phyloP scores from a whole-genome alignment of 2,329 filamentous ascomycete genomes.

The Diplodia sapinea region DNA sequence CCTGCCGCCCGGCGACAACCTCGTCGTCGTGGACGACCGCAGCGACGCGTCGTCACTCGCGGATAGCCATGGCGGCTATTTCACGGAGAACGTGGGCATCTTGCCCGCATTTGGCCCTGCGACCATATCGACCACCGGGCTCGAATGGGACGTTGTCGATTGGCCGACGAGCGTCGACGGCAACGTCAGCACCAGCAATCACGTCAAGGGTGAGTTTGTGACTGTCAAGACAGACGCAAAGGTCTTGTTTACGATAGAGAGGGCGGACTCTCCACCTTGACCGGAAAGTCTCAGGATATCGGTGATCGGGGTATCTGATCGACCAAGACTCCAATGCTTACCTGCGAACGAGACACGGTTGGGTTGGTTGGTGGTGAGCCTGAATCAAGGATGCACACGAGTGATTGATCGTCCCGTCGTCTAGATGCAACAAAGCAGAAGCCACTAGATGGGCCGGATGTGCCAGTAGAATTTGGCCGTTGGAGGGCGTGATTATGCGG shows the following conservation, averaged over 20 bases:
- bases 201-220: conserved; percentile 50
- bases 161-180: conserved; percentile 69
- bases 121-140: conserved; percentile 76
- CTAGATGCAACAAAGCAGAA: too few species aligned
- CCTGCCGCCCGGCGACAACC: conserved; percentile 71
- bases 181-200: conserved; percentile 58
- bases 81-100: conserved; percentile 83
- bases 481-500: too few species aligned
- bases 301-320: too few species aligned
- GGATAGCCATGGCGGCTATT: conserved; percentile 48
- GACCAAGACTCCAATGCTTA: too few species aligned
- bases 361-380: too few species aligned
- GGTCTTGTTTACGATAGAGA: conserved; percentile 57
- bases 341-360: too few species aligned
- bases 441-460: too few species aligned
- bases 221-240: conserved; percentile 49
- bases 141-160: conserved; percentile 88
- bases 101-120: conserved; percentile 81
- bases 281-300: neutral
- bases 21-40: conserved; percentile 66
- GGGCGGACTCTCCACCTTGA: conserved; percentile 27
- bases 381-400: too few species aligned
- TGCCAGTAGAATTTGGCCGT: too few species aligned
- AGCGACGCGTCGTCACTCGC: neutral
- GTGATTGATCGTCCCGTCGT: too few species aligned